Base-by-base conservation (phyloP, 495 filamentous ascomycete genomes). In the Articulospora tetracladia region DNA sequence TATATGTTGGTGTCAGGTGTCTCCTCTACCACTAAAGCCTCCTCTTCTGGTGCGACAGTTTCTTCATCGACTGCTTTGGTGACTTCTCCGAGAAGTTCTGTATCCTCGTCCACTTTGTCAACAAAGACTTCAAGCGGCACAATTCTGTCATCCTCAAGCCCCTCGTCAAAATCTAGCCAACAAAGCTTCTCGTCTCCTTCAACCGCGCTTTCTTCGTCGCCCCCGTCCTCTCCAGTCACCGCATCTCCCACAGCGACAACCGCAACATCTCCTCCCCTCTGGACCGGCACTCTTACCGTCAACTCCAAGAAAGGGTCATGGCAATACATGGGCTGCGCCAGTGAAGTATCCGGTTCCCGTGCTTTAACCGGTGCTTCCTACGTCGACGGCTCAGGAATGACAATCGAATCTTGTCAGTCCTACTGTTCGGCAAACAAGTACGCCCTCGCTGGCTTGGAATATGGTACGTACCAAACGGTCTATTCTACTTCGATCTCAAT, bases 401-500 rank as follows among this genome's bases (percentile, higher is more conserved):
- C 76, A 1, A 68, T 75, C 58, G 76, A 78, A 57, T 56, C 66
- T 53, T 79, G 78, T 47, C 68, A 72, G 20, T 49, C 61, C 15
- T 76, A 61, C 47, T 79, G 78, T 66, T 36, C 61, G 13, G 49
- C 48, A 20, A 66, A 64, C 13, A 70, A 72, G 25, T 75, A 67
- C 53, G 60, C 66, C 1, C 68, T 74, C n/a, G 70, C 74, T 1
- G 76, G 76, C 3, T 36, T 75, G 20, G 76, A 78, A 49, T 74
- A 73, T 50, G 55, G 61, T n/a, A 65, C 67, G 15, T 34, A 34
- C 30, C 30, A 39, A 15, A 15, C 23, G 10, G 3, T 12, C 27
- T 7, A 12, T 36, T 13, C n/a, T 19, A 10, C 12, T 17, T 19
- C 11, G 19, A 30, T 8, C 20, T 4, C 66, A 74, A 61, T 76